Conservation (phyloP, 2,329 filamentous ascomycete species). For the Colletotrichum neosansevieriae region DNA sequence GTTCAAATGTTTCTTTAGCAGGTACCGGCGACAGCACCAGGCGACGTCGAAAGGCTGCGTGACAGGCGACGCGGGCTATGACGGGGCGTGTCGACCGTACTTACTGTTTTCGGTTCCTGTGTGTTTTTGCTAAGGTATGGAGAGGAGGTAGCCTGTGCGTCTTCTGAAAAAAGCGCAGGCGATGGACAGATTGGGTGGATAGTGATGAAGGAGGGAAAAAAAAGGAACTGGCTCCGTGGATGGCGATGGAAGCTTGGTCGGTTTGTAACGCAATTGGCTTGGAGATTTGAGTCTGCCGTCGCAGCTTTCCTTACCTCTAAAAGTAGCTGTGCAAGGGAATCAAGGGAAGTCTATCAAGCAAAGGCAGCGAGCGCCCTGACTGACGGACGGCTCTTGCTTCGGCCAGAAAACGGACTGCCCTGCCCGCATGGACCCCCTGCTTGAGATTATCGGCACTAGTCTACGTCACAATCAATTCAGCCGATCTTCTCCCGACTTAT, state of each 20-base stretch:
- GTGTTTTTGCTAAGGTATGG: background rate
- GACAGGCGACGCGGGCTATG: slow-evolving; percentile 39
- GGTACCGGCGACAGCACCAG: slow-evolving; percentile 19
- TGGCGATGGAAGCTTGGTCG: background rate
- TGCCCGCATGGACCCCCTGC: background rate
- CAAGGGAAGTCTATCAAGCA: slow-evolving; percentile 10
- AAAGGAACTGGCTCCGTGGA: slow-evolving; percentile 1
- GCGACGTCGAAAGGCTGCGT: slow-evolving; percentile 36
- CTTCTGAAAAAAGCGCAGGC: background rate
- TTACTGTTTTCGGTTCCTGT: slow-evolving; percentile 14
- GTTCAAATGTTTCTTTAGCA: slow-evolving; percentile 24
- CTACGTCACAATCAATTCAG: slow-evolving; percentile 37
- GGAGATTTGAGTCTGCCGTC: slow-evolving; percentile 13
- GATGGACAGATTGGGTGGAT: background rate
- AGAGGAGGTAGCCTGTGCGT: no score
- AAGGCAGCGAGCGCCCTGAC: slow-evolving; percentile 10
- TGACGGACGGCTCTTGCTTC: background rate
- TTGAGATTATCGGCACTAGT: slow-evolving; percentile 11
- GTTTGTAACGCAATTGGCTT: background rate
- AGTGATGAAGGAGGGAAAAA: background rate
- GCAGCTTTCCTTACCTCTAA: background rate
- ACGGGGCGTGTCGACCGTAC: slow-evolving; percentile 33
- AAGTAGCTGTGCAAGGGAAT: background rate
- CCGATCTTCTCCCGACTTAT: slow-evolving; percentile 34
- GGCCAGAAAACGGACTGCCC: slow-evolving; percentile 8